Base-by-base conservation (phyloP, 179 eudicot genomes). In the Pouteria campechiana region DNA sequence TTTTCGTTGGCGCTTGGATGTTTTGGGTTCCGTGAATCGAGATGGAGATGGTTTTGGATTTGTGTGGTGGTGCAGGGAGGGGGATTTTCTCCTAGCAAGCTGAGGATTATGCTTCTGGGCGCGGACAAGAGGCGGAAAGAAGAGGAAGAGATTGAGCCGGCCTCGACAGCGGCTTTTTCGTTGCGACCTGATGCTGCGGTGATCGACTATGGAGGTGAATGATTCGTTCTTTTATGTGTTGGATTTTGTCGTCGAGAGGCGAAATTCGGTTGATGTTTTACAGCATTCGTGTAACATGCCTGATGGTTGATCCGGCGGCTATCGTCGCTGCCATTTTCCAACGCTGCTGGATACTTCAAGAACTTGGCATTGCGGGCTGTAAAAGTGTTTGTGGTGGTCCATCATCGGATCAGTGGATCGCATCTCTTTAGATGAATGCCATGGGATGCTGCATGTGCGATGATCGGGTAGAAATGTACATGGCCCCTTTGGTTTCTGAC, bases 41-140 rank as follows among this genome's bases (percentile, higher is more conserved):
- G 3, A n/a, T n/a, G n/a, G n/a, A n/a, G n/a, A 2, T 14, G 27
- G 9, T 22, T 22, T 13, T 20, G 7, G 2, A 4, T 33, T 7
- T 14, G 21, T 35, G 7, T 14, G 24, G 9, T 16, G 23, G 12
- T 46, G 61, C 46, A 33, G 17, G 40, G 23, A 30, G 53, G 23
- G 22, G 32, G 57, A 22, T 38, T 57, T 11, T 76, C 79, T 18
- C 83, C 83, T 18, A 68, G 73, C 20, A 76, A 69, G 63, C 47
- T 73, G 53, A 73, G 76, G 69, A 72, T 41, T 59, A 69, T 76
- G 83, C 40, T 76, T 31, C 44, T 65, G 72, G 70, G 75, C 22
- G 50, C 51, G 12, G 70, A 72, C 54, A 69, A 52, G 48, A 72
- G 63, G 58, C 63, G 64, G 41, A 63, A 59, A 42, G 66, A 57